Conservation (phyloP, 1,139 yeast species). For the Taiozyma sp. region DNA sequence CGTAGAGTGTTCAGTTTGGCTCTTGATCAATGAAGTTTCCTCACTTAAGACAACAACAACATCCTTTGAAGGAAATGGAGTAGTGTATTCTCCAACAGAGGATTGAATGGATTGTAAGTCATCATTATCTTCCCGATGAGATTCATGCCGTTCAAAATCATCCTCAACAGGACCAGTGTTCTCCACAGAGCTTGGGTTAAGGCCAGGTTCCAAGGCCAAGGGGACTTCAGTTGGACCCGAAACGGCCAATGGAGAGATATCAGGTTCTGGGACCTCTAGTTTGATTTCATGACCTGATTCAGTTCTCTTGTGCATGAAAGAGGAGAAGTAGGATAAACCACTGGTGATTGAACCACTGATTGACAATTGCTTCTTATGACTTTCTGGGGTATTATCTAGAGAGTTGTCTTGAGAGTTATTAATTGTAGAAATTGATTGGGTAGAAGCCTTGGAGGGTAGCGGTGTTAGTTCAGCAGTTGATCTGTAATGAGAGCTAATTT, state of each 20-base stretch:
- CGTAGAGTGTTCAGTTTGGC: background rate
- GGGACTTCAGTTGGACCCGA: background rate
- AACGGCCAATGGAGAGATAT: background rate
- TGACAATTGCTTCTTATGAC: constrained; percentile 16
- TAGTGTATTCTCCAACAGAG: background rate
- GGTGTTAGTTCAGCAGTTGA: constrained; percentile 6
- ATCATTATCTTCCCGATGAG: background rate
- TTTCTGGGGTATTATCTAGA: constrained; percentile 2
- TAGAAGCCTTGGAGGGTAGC: constrained; percentile 24
- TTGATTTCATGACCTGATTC: background rate
- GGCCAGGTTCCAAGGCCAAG: background rate
- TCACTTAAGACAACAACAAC: background rate
- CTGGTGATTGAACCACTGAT: constrained; percentile 16
- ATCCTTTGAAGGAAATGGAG: background rate
- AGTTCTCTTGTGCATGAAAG: constrained; percentile 8
- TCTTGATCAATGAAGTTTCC: background rate
- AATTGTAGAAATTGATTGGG: constrained; percentile 30
- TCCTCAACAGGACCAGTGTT: background rate
- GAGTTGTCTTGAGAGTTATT: constrained; percentile 20
- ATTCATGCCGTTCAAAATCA: background rate
- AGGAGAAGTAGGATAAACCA: constrained; percentile 7
- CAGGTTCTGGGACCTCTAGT: background rate
- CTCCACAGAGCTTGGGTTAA: background rate
- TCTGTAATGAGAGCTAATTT: constrained; percentile 9
- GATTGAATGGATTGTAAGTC: background rate